Evolutionary conservation across 2,329 filamentous ascomycete genomes (phyloP), one percentile per base, ranked within the genome.

Genomic region (Fusarium proliferatum): DNA sequence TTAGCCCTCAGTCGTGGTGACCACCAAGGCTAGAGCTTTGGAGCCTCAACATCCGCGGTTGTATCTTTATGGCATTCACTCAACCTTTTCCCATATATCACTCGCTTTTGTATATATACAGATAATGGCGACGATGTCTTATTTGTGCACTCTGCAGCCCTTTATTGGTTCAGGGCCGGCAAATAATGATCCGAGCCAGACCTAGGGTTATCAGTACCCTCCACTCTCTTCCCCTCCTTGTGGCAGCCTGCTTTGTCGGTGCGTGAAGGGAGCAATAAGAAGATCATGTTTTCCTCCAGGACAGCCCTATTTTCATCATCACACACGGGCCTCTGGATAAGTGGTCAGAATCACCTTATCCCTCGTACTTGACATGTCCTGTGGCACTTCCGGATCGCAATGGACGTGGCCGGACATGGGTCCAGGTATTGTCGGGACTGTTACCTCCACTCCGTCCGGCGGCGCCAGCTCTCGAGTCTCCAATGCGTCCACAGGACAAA

Each of bases 341-440:
- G 26, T 38, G 45, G 67, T 64, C 61, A 64, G 30, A 73, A 61
- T 64, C 62, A 51, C 55, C 41, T 58, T 45, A 58, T 57, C 46
- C 49, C 38, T 43, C 46, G 28, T 52, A 42, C 28, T 43, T 34
- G 43, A 28, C 51, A 59, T 64, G 30, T 36, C 61, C 57, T 67
- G 46, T 67, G 43, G 51, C 67, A 55, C 41, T 51, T 64, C 60
- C 46, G 71, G 61, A 62, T 51, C 60, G 12, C 16, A 45, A 46
- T 53, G 36, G 41, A 64, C 53, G 57, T 46, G 53, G 52, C 53
- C 52, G 61, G 67, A 53, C 68, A 74, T 72, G 72, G 72, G 72
- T 69, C 64, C 64, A 74, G 72, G 69, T 72, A 51, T 65, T 36
- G 38, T 72, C 57, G 64, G 56, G 57, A 57, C 64, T 63, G 72